Base-by-base conservation (phyloP, 2,329 filamentous ascomycete species). In the Penicillium sclerotiorum region DNA sequence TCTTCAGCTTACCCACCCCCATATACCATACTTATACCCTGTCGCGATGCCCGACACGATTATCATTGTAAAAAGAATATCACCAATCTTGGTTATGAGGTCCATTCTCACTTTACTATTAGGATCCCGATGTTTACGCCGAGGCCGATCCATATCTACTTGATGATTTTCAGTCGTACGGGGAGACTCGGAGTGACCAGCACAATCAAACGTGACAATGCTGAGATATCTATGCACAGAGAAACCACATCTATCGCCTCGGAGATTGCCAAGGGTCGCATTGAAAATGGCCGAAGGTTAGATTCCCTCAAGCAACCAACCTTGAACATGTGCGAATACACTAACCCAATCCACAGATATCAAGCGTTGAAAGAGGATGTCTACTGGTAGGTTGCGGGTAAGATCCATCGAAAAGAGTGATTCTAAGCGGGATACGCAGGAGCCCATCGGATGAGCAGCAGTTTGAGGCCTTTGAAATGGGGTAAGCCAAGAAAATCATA, bases 391-490 rank as follows among this genome's bases (percentile, higher is more conserved):
- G 23, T 28, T 7, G 8, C 20, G 21, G 21, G 32, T 22, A 11
- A 32, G n/a, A 39, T 8, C 15, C 3, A 28, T 38, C 12, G 4
- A 15, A 33, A 20, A 32, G 25, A 7, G 25, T 8, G 6, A 9
- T 28, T 28, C 25, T 28, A 28, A n/a, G n/a, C n/a, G n/a, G 25
- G 25, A 28, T 28, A 28, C 13, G 6, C n/a, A 57, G 55, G 8
- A 5, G 52, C 13, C 55, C 55, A 2, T 56, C 55, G 5, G 55
- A 58, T 38, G 55, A 58, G 1, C 40, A 40, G 3, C 43, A 50
- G 36, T 56, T 58, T 11, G 55, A 58, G 21, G 45, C 55, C 4
- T 58, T 56, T 35, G 55, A 58, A 41, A 51, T 49, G 21, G 55
- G 53, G 55, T 58, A 49, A 12, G 40, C 30, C 5, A 33, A 9